Conservation (phyloP, 352 stramenopile species). For the Phytopythium sindhum region DNA sequence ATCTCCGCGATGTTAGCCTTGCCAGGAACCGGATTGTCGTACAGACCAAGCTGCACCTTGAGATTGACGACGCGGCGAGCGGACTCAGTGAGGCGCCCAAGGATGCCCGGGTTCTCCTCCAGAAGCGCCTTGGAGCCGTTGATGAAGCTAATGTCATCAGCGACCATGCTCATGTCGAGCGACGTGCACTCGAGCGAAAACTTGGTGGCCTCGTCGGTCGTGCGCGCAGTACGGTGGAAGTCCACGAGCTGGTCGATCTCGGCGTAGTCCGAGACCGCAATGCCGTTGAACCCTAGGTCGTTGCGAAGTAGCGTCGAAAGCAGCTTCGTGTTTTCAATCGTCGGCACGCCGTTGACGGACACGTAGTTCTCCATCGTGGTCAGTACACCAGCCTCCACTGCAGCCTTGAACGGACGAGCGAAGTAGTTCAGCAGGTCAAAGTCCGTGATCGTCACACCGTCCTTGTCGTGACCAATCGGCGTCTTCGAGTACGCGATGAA, state of each 20-base stretch:
- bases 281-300: constrained; percentile 74
- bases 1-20: constrained; percentile 31
- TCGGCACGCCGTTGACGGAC: constrained; percentile 86
- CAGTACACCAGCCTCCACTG: constrained; percentile 63
- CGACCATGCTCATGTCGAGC: constrained; percentile 91
- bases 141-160: constrained; percentile 35
- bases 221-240: constrained; percentile 42
- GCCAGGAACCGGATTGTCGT: constrained; percentile 52
- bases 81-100: constrained; percentile 45
- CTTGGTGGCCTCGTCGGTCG: constrained; percentile 41
- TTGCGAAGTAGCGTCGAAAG: constrained; percentile 69
- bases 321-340: constrained; percentile 73
- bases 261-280: constrained; percentile 87
- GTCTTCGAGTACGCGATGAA: constrained; percentile 81
- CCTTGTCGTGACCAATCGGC: constrained; percentile 69
- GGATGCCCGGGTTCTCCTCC: constrained; percentile 22
- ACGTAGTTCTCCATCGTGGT: constrained; percentile 93
- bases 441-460: constrained; percentile 61
- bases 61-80: constrained; percentile 55
- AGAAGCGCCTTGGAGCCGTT: constrained; percentile 44
- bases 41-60: constrained; percentile 65
- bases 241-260: constrained; percentile 85
- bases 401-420: constrained; percentile 71
- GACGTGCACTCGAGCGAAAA: constrained; percentile 69
- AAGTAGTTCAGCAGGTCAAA: constrained; percentile 83